A percentile compares a stretch with the other conserved stretches of the same genome.
Conservation (phyloP, 2,329 filamentous ascomycete species). For the Nigrospora osmanthi region DNA sequence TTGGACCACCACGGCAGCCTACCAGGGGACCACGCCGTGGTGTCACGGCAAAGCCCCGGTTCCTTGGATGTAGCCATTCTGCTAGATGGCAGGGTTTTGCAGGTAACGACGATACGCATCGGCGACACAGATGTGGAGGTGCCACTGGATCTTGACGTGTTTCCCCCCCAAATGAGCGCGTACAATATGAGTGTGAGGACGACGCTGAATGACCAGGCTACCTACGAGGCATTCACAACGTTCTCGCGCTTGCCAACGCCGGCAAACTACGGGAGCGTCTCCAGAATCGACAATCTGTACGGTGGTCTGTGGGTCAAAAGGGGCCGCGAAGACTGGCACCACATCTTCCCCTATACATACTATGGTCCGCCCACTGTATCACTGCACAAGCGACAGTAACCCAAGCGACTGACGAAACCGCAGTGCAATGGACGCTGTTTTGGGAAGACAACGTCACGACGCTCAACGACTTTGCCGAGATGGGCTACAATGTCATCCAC, state of each 20-base stretch:
- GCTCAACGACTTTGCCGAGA: conserved; percentile 8
- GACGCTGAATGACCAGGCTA: conserved; percentile 2
- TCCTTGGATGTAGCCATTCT: not conserved
- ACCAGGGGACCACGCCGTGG: conserved; percentile 3
- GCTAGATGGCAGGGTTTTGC: not conserved
- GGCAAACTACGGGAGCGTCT: conserved; percentile 9
- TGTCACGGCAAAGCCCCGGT: not conserved
- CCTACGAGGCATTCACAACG: conserved; percentile 6
- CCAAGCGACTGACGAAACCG: not conserved
- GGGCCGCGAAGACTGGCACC: conserved; percentile 8
- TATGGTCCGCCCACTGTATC: not conserved
- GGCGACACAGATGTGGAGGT: conserved; percentile 8
- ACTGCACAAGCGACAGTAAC: not conserved
- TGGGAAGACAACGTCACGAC: conserved; percentile 11
- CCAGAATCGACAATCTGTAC: conserved; percentile 10
- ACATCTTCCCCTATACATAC: conserved; percentile 12
- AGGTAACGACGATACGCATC: conserved; percentile 2
- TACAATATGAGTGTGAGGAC: conserved; percentile 8
- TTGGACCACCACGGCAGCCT: conserved; percentile 5
- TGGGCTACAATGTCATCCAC: conserved; percentile 12
- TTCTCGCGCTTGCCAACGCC: conserved; percentile 9
- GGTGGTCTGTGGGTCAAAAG: conserved; percentile 9
- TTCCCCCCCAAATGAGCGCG: conserved; percentile 3
- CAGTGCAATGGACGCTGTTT: conserved; percentile 12
- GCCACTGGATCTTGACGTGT: conserved; percentile 2